These are phyloP conservation scores for Tolypocladium nubicola DNA, from an alignment of 2,329 filamentous ascomycete genomes.

Conservation along the genomic window DNA sequence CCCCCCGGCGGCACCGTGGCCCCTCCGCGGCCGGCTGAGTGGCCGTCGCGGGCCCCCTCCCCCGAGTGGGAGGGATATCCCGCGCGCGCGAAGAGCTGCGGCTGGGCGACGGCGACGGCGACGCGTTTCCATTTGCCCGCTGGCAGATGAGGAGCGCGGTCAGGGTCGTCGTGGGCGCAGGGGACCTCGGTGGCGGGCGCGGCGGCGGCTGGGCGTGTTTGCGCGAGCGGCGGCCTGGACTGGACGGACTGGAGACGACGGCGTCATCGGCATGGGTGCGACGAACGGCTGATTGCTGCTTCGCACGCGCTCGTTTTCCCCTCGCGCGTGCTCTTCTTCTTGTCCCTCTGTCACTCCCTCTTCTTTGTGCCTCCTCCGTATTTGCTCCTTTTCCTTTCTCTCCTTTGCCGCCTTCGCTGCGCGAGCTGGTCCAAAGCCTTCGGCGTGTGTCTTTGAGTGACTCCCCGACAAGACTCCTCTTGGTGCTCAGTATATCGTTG, in stretches of 20 bases:
- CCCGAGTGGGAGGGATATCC: no score
- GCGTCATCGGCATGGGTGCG: neutral
- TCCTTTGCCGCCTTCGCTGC: neutral
- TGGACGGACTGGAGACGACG: neutral
- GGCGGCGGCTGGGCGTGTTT: neutral
- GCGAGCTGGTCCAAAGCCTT: neutral
- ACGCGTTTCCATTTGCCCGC: neutral
- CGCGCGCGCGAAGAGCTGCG: neutral
- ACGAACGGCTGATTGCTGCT: neutral
- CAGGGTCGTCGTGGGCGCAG: neutral
- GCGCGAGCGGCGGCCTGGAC: neutral
- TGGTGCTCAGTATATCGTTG: neutral
- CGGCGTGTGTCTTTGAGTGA: neutral
- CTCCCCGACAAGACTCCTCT: neutral
- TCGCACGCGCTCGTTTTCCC: neutral
- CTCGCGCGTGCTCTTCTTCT: neutral
- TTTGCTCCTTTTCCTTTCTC: neutral
- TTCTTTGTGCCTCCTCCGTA: neutral
- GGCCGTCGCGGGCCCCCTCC: conserved; percentile 1
- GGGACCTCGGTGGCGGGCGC: neutral
- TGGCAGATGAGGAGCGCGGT: neutral
- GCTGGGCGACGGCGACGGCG: neutral
- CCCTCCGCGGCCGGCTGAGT: conserved; percentile 3
- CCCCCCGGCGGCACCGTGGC: conserved; percentile 8
- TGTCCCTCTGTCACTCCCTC: neutral